Conservation (phyloP, 1,284 basidiomycete genomes). For the Athelia psychrophila region DNA sequence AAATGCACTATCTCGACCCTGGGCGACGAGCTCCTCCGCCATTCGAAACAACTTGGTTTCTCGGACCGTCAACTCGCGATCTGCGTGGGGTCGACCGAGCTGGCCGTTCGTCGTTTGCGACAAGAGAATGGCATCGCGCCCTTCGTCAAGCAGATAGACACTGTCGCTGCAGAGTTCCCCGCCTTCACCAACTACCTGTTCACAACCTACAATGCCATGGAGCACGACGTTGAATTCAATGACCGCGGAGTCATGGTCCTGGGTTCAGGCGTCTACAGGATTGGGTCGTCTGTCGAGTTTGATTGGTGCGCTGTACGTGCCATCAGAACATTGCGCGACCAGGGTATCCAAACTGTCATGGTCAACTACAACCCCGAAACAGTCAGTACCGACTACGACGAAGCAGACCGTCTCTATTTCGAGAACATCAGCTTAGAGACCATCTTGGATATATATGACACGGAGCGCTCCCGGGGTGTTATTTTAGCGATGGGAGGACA, state of each 20-base stretch:
- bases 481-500: constrained; percentile 99
- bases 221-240: constrained; percentile 87
- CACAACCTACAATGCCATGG: constrained; percentile 94
- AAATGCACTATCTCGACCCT: constrained; percentile 70
- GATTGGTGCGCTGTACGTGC: constrained; percentile 99
- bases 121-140: constrained; percentile 84
- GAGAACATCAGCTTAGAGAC: constrained; percentile 98
- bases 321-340: constrained; percentile 91
- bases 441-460: constrained; percentile 96
- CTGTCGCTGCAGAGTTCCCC: constrained; percentile 98
- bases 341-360: constrained; percentile 97
- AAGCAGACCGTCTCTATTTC: constrained; percentile 97
- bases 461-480: constrained; percentile 86
- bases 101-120: constrained; percentile 84
- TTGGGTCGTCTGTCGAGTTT: constrained; percentile 98
- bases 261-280: constrained; percentile 97
- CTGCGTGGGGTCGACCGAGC: constrained; percentile 83
- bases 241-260: constrained; percentile 97
- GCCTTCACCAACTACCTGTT: constrained; percentile 99
- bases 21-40: constrained; percentile 64
- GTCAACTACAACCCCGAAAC: constrained; percentile 99
- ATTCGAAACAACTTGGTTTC: constrained; percentile 95
- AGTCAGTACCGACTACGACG: constrained; percentile 98
- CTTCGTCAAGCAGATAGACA: constrained; percentile 99
- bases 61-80: constrained; percentile 88